Evolutionary conservation across 257 asterid genomes (phyloP).

Genomic region (Plantago major): DNA sequence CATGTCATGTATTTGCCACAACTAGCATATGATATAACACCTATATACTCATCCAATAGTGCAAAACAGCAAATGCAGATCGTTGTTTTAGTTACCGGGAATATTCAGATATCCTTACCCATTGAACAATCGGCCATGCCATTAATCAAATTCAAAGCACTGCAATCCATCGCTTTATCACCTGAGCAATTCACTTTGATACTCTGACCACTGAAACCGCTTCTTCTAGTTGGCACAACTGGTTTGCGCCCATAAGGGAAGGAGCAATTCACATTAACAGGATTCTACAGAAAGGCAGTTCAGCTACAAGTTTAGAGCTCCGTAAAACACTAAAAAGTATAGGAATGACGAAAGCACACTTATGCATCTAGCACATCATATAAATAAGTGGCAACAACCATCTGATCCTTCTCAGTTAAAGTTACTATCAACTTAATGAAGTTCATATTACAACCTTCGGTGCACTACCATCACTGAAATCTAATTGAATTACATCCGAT

Average conservation of each 20-base stretch:
- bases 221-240: slow-evolving; percentile 16
- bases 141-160: slow-evolving; percentile 37
- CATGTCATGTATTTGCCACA: slow-evolving; percentile 3
- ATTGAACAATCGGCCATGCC: slow-evolving; percentile 27
- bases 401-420: too few species aligned
- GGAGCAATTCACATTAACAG: slow-evolving; percentile 26
- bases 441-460: too few species aligned
- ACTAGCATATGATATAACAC: not conserved
- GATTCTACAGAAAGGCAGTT: slow-evolving; percentile 37
- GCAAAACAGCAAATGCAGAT: not conserved
- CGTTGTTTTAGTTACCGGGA: slow-evolving; percentile 9
- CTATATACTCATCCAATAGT: too few species aligned
- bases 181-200: slow-evolving; percentile 45
- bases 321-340: too few species aligned
- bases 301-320: not conserved
- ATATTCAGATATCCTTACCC: slow-evolving; percentile 4
- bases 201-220: slow-evolving; percentile 22
- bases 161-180: slow-evolving; percentile 56
- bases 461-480: too few species aligned
- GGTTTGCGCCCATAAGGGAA: slow-evolving; percentile 32
- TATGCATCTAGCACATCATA: too few species aligned
- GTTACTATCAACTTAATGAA: too few species aligned
- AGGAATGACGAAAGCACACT: too few species aligned
- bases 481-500: too few species aligned
- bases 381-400: too few species aligned